A percentile compares a stretch with the other conserved stretches of the same genome.
Evolutionary conservation across 257 asterid genomes (phyloP).

Genomic region (Solanum lycopersicoides): DNA sequence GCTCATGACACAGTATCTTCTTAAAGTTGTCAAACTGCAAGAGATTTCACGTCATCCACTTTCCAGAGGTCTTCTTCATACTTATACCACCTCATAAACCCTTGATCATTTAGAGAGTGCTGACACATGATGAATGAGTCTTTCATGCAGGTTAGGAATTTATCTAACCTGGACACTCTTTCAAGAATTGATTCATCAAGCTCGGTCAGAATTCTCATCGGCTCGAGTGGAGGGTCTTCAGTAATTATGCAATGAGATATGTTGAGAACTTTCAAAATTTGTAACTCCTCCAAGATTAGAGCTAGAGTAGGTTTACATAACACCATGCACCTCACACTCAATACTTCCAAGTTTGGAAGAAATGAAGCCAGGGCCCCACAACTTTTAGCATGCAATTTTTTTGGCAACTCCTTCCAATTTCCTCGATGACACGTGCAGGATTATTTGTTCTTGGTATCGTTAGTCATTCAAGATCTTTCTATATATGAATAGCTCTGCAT

Average conservation of each 20-base stretch:
- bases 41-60: no score
- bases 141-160: no score
- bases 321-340: slow-evolving; percentile 58
- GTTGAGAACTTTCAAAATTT: slow-evolving; percentile 55
- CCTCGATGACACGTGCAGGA: slow-evolving; percentile 54
- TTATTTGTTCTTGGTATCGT: slow-evolving; percentile 64
- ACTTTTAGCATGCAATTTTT: slow-evolving; percentile 49
- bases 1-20: no score
- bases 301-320: slow-evolving; percentile 35
- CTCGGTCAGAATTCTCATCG: no score
- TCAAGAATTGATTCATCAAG: no score
- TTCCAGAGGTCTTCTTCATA: no score
- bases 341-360: slow-evolving; percentile 53
- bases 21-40: no score
- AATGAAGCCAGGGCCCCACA: slow-evolving; percentile 43
- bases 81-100: no score
- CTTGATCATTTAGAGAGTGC: no score
- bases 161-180: no score
- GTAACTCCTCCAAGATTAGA: slow-evolving; percentile 42
- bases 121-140: no score
- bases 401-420: slow-evolving; percentile 38
- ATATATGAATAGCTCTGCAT: slow-evolving; percentile 33
- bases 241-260: slow-evolving; percentile 58
- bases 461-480: slow-evolving; percentile 61
- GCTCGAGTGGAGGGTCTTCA: slow-evolving; percentile 21